These are phyloP conservation scores for Sonneratia alba DNA, from an alignment of 345 rosid genomes.

Conservation along the genomic window DNA sequence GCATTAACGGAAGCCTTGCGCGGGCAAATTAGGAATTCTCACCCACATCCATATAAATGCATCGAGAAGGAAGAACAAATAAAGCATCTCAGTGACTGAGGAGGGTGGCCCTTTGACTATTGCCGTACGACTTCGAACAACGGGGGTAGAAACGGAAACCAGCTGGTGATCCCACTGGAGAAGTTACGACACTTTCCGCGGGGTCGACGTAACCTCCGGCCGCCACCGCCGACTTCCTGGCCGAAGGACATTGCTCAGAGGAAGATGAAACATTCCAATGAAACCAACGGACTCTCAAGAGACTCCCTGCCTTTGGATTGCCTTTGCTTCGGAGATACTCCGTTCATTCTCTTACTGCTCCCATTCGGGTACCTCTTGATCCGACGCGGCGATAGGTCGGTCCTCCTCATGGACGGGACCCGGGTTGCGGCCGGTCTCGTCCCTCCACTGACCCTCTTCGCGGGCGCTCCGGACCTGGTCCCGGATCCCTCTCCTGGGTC, in stretches of 20 bases:
- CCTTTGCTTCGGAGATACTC: background rate
- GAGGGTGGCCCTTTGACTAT: background rate
- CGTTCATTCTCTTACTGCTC: background rate
- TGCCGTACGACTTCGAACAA: background rate
- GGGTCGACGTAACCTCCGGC: background rate
- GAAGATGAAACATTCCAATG: slow-evolving; percentile 10
- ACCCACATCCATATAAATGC: too few relatives aligned
- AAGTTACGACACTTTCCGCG: background rate
- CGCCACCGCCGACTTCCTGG: background rate
- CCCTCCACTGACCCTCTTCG: background rate
- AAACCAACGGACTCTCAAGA: slow-evolving; percentile 7
- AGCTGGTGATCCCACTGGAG: too few relatives aligned
- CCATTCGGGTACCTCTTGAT: slow-evolving; percentile 2
- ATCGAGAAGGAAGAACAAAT: too few relatives aligned
- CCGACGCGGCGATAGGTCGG: slow-evolving; percentile 2
- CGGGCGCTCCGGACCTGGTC: background rate
- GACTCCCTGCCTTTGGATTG: slow-evolving; percentile 1
- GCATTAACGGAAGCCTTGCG: too few relatives aligned
- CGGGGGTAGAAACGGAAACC: background rate
- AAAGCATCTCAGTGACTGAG: too few relatives aligned
- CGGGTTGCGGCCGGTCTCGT: background rate
- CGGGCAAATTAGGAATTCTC: too few relatives aligned
- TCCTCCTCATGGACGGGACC: slow-evolving; percentile 1
- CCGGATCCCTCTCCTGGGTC: slow-evolving; percentile 5
- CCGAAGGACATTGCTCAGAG: background rate